These are phyloP conservation scores for Phytophthora melonis DNA, from an alignment of 352 stramenopile genomes.

Conservation along the genomic window DNA sequence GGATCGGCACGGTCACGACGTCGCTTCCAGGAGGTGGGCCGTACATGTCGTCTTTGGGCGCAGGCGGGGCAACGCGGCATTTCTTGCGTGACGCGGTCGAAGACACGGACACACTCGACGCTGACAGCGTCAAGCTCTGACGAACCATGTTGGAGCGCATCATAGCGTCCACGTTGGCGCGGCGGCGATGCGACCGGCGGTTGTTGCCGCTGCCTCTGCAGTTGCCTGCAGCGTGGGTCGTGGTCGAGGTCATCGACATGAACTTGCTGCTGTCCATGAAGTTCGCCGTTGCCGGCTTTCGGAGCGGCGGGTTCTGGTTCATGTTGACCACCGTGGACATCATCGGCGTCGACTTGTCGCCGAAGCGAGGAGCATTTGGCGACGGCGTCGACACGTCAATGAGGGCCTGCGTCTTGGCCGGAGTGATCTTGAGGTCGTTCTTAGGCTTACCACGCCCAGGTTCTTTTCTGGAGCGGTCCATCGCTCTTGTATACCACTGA, in stretches of 20 bases:
- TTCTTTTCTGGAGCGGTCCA: conserved; percentile 50
- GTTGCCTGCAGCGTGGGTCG: conserved; percentile 42
- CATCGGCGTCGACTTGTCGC: conserved; percentile 28
- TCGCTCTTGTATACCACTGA: conserved; percentile 12
- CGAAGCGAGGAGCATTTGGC: conserved; percentile 34
- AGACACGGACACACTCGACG: conserved; percentile 38
- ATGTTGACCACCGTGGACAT: conserved; percentile 36
- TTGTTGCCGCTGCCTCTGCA: conserved; percentile 21
- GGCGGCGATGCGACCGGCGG: conserved; percentile 44
- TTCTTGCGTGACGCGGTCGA: conserved; percentile 29
- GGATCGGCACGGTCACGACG: conserved; percentile 62
- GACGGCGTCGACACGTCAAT: conserved; percentile 72
- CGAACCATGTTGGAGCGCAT: conserved; percentile 71
- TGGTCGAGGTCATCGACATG: conserved; percentile 42
- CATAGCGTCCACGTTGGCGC: conserved; percentile 77
- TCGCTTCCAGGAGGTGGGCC: conserved; percentile 58
- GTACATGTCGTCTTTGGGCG: conserved; percentile 33
- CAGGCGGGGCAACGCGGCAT: conserved; percentile 24
- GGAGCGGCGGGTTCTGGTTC: conserved; percentile 42
- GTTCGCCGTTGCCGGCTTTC: conserved; percentile 49
- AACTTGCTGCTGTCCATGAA: conserved; percentile 72
- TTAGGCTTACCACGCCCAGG: conserved; percentile 36
- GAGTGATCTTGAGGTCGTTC: conserved; percentile 56
- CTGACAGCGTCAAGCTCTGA: conserved; percentile 56
- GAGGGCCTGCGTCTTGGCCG: conserved; percentile 63